phyloP scores from a whole-genome alignment of 805 yeast genomes.

The Wickerhamomyces hampshirensis region DNA sequence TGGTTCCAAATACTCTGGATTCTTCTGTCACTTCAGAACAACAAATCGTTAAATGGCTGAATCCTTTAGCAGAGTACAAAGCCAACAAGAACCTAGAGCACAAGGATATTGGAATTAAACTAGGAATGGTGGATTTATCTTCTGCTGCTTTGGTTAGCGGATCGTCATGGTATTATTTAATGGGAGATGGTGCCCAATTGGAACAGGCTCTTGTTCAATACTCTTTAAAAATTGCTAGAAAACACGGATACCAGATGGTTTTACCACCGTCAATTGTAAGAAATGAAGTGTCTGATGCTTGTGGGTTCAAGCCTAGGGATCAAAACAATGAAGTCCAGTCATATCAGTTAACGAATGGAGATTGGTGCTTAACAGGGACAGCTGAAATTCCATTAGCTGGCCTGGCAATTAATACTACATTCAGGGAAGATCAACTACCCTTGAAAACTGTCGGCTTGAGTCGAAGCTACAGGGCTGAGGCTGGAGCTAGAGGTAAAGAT shows the following conservation, averaged over 20 bases:
- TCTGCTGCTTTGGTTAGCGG: conserved; percentile 77
- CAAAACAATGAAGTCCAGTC: conserved; percentile 82
- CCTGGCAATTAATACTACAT: conserved; percentile 48
- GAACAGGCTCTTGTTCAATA: conserved; percentile 89
- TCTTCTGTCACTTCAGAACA: conserved; percentile 39
- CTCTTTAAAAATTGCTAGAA: conserved; percentile 62
- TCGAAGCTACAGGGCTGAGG: conserved; percentile 90
- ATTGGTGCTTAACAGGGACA: conserved; percentile 79
- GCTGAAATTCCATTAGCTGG: conserved; percentile 96
- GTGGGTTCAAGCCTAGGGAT: conserved; percentile 95
- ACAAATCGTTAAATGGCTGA: conserved; percentile 47
- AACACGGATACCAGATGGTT: conserved; percentile 62
- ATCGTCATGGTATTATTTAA: conserved; percentile 76
- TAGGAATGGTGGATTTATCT: conserved; percentile 64
- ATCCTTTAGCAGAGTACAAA: conserved; percentile 30
- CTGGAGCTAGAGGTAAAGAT: conserved; percentile 93
- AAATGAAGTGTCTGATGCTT: conserved; percentile 71
- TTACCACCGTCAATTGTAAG: conserved; percentile 86
- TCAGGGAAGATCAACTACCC: conserved; percentile 44
- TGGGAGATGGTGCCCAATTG: conserved; percentile 79
- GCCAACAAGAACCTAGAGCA: conserved; percentile 46
- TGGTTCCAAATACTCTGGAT: conserved; percentile 62
- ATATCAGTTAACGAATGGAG: conserved; percentile 53
- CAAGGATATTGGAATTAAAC: conserved; percentile 59
- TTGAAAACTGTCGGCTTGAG: conserved; percentile 71